Conservation (phyloP, 441 rosid species). For the Kokia cookei region DNA sequence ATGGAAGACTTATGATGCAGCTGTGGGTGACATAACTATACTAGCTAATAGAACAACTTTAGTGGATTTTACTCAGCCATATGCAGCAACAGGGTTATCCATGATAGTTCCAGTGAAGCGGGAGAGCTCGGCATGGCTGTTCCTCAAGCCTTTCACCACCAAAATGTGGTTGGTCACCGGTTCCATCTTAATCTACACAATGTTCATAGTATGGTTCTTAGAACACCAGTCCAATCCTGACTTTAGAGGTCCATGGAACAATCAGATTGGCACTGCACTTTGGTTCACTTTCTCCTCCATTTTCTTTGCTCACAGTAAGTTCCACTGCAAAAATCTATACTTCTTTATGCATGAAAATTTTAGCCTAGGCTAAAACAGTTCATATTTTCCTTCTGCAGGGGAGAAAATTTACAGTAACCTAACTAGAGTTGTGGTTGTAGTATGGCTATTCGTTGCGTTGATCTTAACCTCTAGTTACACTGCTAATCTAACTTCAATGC, state of each 20-base stretch:
- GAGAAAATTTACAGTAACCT: constrained; percentile 32
- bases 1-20: constrained; percentile 24
- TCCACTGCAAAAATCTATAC: neutral
- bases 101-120: constrained; percentile 21
- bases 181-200: constrained; percentile 20
- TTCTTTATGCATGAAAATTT: neutral
- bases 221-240: constrained; percentile 21
- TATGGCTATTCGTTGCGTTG: constrained; percentile 47
- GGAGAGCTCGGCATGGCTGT: constrained; percentile 19
- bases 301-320: constrained; percentile 50
- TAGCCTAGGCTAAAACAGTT: neutral
- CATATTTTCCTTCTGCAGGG: constrained; percentile 19
- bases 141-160: constrained; percentile 29
- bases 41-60: constrained; percentile 7
- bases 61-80: constrained; percentile 36
- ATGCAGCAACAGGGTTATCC: constrained; percentile 24
- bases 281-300: constrained; percentile 39
- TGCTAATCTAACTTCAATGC: constrained; percentile 44
- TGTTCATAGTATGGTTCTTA: constrained; percentile 28
- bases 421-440: constrained; percentile 34
- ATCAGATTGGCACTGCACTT: constrained; percentile 25
- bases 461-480: constrained; percentile 49
- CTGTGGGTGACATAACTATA: constrained; percentile 34
- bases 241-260: constrained; percentile 22
- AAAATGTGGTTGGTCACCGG: constrained; percentile 26